Base-by-base conservation (phyloP, 2,329 filamentous ascomycete species). In the Tricladium varicosporioides region DNA sequence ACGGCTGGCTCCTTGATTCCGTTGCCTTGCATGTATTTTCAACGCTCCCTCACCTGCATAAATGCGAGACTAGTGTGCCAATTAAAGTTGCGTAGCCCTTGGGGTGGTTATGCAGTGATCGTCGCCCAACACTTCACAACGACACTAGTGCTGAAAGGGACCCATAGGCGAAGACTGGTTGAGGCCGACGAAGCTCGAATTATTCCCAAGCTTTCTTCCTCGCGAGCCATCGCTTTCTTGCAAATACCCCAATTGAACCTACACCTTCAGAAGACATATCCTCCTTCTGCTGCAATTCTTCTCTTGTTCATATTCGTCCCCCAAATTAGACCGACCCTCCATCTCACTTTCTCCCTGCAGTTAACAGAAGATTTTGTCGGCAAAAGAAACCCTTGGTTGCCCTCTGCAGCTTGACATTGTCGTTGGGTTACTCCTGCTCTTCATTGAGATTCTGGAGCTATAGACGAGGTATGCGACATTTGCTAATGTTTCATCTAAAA, bases 371-470 rank as follows among this genome's bases (percentile, higher is more conserved):
- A 36, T 50, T 59, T 57, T 60, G 54, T 54, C 47, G 45, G 49
- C 57, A 47, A 48, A 5, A 54, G 51, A 27, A 55, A 50, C 49
- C 5, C 33, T 33, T 42, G n/a, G 57, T 58, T 63, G 59, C 56
- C 50, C 22, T 54, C 46, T 53, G 57, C 63, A 60, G 60, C 60
- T 59, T 32, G 27, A 46, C 51, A 46, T 56, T 48, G 47, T 52
- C 50, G 19, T 54, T 40, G 16, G 14, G 54, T 51, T 22, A 51
- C 69, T 71, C 69, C 69, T 69, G 68, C 69, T 71, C 69, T 71
- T 71, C 33, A 68, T 61, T 71, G 69, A 71, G 69, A 69, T 59
- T 63, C 62, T 66, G 69, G 69, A 68, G 68, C 33, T 11, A 56
- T 46, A 49, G 48, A 56, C 55, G 18, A 63, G 59, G 67, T 69